Evolutionary conservation across 371 early-diverging fungal genomes (phyloP).

Genomic region (Parasitella parasitica): DNA sequence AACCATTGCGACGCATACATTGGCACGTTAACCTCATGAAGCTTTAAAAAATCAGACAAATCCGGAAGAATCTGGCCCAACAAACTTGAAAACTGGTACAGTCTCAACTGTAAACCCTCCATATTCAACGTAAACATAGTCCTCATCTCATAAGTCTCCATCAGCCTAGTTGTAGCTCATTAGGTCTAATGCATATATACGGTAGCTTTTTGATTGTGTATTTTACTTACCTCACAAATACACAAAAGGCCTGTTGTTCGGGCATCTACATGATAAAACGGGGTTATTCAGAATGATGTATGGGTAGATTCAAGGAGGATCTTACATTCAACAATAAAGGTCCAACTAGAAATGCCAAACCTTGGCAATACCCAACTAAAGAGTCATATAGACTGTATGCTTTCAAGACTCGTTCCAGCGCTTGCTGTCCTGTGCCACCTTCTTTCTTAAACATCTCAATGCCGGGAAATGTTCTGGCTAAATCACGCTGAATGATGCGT

Average conservation of each 20-base stretch:
- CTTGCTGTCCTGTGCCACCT: conserved; percentile 84
- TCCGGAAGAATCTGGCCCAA: conserved; percentile 79
- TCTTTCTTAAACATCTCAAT: conserved; percentile 83
- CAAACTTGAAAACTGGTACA: conserved; percentile 85
- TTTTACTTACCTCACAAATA: conserved; percentile 64
- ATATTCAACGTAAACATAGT: conserved; percentile 81
- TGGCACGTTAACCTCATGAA: conserved; percentile 76
- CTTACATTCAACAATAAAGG: conserved; percentile 87
- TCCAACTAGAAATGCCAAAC: conserved; percentile 92
- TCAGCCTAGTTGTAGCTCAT: conserved; percentile 51
- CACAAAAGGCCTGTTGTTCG: conserved; percentile 90
- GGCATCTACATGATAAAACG: conserved; percentile 61
- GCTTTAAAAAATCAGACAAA: conserved; percentile 69
- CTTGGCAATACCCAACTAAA: conserved; percentile 96
- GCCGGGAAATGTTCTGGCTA: conserved; percentile 90
- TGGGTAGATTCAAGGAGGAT: not conserved
- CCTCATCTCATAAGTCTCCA: conserved; percentile 88
- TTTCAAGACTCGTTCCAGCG: conserved; percentile 80
- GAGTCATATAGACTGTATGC: conserved; percentile 91
- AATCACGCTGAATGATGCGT: conserved; percentile 86
- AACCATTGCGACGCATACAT: conserved; percentile 97
- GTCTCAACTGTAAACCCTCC: conserved; percentile 82
- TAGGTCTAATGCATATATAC: not conserved
- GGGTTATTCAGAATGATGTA: not conserved
- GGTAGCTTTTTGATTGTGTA: not conserved